These are phyloP conservation scores for Solanum appendiculatum DNA, from an alignment of 257 asterid species.

Conservation along the genomic window DNA sequence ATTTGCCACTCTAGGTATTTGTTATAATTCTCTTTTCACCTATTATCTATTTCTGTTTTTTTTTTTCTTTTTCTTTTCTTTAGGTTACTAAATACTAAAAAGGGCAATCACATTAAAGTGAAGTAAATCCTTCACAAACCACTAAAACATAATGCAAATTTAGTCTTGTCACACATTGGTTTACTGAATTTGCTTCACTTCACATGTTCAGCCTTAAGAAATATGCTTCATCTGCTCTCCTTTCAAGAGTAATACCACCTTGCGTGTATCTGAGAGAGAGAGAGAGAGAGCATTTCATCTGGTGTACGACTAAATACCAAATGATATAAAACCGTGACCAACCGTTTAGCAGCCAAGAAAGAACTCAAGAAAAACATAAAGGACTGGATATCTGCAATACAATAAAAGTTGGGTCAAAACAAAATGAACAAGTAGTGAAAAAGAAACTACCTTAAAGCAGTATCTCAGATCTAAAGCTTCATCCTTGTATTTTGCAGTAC, in stretches of 20 bases:
- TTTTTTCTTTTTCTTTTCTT: not conserved
- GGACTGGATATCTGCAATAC: not conserved
- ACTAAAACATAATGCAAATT: not conserved
- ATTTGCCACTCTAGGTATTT: not conserved
- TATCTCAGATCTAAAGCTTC: constrained; percentile 62
- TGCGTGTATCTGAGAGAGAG: not conserved
- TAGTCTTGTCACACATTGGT: not conserved
- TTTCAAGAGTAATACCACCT: not conserved
- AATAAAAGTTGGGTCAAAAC: not conserved
- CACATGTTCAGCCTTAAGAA: not conserved
- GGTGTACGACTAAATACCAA: not conserved
- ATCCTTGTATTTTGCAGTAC: constrained; percentile 68
- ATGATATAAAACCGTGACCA: not conserved
- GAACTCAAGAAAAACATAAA: not conserved
- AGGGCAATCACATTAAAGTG: not conserved
- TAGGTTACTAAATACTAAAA: not conserved
- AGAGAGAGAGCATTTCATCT: not conserved
- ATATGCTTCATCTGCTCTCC: not conserved
- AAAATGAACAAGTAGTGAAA: not conserved
- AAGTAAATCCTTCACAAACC: not conserved
- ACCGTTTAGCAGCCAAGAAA: not conserved
- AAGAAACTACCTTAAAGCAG: constrained; percentile 59
- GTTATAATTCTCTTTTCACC: not conserved
- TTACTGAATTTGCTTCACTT: not conserved
- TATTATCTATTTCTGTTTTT: not conserved